A percentile compares a stretch with the other conserved stretches of the same genome.
Evolutionary conservation across 1,139 yeast genomes (phyloP).

Genomic region (Barnettozyma hawaiiensis): DNA sequence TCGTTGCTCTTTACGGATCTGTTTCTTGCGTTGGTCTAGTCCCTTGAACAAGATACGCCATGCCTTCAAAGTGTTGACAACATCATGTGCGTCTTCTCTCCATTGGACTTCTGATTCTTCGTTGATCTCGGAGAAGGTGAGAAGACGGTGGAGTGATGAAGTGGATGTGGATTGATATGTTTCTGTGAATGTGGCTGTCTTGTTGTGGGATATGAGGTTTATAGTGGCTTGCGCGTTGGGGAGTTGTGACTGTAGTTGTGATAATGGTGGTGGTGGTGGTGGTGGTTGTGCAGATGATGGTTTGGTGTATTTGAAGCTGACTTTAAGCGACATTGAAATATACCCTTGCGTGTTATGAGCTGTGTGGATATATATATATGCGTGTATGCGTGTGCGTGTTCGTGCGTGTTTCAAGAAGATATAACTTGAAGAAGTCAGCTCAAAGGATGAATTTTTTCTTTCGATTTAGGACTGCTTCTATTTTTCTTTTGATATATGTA

Average conservation of each 20-base stretch:
- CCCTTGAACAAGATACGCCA: slow-evolving; percentile 11
- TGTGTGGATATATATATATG: too few relatives aligned
- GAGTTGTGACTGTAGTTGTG: background rate
- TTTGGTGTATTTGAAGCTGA: slow-evolving; percentile 9
- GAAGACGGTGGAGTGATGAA: background rate
- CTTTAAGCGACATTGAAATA: background rate
- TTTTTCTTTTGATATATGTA: too few relatives aligned
- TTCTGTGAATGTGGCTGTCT: background rate
- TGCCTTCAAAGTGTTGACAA: slow-evolving; percentile 4
- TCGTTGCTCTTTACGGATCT: slow-evolving; percentile 1
- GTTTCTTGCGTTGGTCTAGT: slow-evolving; percentile 8
- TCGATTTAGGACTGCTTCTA: too few relatives aligned
- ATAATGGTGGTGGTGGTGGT: background rate
- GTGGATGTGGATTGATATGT: background rate
- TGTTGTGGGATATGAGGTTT: background rate
- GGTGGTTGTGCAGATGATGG: background rate
- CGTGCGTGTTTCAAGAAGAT: too few relatives aligned
- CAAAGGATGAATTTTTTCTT: too few relatives aligned
- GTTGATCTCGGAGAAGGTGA: background rate
- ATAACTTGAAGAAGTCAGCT: too few relatives aligned
- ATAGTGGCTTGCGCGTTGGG: background rate
- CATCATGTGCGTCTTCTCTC: slow-evolving; percentile 8
- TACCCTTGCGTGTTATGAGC: too few relatives aligned
- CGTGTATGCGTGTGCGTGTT: too few relatives aligned
- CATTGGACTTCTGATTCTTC: slow-evolving; percentile 7